Conservation (phyloP, 2,329 filamentous ascomycete species). For the Ophiostoma quercus region DNA sequence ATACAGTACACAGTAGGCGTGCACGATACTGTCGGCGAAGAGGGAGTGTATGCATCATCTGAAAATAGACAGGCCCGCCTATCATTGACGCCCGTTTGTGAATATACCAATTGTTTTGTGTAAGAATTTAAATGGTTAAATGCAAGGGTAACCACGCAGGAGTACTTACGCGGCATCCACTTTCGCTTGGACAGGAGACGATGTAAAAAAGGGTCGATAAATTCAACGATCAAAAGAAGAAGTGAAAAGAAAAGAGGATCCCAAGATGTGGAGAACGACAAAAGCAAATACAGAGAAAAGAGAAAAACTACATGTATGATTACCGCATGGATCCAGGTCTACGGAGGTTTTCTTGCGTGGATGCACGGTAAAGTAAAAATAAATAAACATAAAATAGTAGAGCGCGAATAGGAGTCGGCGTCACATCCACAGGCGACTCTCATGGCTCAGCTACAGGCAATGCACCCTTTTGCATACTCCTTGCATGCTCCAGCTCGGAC, state of each 20-base stretch:
- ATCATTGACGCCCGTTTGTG: not conserved
- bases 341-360: not conserved
- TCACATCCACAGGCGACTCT: not conserved
- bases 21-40: not conserved
- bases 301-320: not conserved
- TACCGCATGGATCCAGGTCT: not conserved
- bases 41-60: constrained; percentile 12
- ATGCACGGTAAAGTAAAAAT: not conserved
- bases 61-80: not conserved
- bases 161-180: constrained; percentile 12
- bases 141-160: not conserved
- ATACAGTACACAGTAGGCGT: not conserved
- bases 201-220: not conserved
- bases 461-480: not conserved
- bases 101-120: not conserved
- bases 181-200: not conserved
- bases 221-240: not conserved
- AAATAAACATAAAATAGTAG: not conserved
- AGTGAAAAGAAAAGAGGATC: not conserved
- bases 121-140: not conserved
- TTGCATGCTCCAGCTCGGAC: not conserved
- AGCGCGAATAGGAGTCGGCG: not conserved
- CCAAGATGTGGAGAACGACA: not conserved
- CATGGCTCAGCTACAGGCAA: not conserved
- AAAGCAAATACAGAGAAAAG: not conserved